Evolutionary conservation across 129 eudicot species (phyloP).

Genomic region (Escallonia herrerae): DNA sequence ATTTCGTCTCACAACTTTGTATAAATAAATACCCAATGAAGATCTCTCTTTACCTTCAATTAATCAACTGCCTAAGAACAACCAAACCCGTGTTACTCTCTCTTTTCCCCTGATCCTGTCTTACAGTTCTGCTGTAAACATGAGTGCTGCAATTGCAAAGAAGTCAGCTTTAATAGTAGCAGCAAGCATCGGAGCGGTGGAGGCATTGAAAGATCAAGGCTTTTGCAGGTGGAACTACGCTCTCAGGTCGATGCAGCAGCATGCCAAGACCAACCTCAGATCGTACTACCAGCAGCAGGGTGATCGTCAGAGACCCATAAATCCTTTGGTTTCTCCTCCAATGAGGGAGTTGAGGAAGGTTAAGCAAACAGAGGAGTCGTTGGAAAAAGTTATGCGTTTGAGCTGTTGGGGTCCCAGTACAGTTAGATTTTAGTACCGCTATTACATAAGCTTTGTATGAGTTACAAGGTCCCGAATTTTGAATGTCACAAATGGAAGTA

Average conservation of each 20-base stretch:
- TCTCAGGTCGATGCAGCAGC: slow-evolving; percentile 30
- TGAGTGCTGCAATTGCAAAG: slow-evolving; percentile 20
- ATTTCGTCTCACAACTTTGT: no score
- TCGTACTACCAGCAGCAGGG: slow-evolving; percentile 13
- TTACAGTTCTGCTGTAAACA: not conserved
- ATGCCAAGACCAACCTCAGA: slow-evolving; percentile 33
- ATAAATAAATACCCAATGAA: no score
- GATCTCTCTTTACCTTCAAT: no score
- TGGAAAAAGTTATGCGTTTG: slow-evolving; percentile 46
- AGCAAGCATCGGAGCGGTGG: slow-evolving; percentile 63
- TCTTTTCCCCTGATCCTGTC: no score
- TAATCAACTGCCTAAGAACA: no score
- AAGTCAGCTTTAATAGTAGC: slow-evolving; percentile 50
- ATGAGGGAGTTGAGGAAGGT: slow-evolving; percentile 9
- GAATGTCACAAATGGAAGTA: not conserved
- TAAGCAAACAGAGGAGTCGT: slow-evolving; percentile 29
- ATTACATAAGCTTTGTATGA: not conserved
- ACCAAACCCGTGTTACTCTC: no score
- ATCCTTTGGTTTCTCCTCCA: slow-evolving; percentile 2
- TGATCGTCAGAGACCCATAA: not conserved
- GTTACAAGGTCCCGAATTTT: not conserved
- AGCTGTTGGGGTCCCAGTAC: slow-evolving; percentile 61
- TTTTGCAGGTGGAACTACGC: slow-evolving; percentile 53
- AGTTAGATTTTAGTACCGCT: slow-evolving; percentile 31
- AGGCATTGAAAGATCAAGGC: slow-evolving; percentile 68